Percentiles rank a stretch among this genome's conserved stretches.
Evolutionary conservation across 202 grass and related monocot genomes (phyloP).

Genomic region (Carex sylvatica): DNA sequence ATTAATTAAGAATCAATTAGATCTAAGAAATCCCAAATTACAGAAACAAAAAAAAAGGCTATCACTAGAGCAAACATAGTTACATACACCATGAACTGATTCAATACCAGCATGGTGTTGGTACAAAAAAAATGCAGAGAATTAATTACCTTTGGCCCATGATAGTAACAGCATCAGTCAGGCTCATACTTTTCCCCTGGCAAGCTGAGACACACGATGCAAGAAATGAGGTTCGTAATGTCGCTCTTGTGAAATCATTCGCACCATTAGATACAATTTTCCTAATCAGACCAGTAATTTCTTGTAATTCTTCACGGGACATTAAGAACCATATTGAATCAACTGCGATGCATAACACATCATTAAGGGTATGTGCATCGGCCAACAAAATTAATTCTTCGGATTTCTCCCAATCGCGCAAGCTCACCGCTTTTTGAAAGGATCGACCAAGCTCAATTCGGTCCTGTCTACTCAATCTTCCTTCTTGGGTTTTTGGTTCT

Average conservation of each 20-base stretch:
- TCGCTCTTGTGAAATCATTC: constrained; percentile 84
- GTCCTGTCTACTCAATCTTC: constrained; percentile 71
- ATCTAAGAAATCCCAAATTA: not conserved
- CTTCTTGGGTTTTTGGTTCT: constrained; percentile 54
- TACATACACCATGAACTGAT: constrained; percentile 1
- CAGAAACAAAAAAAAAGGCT: not conserved
- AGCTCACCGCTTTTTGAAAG: constrained; percentile 72
- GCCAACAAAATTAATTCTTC: constrained; percentile 57
- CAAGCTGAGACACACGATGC: constrained; percentile 90
- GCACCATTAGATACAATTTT: constrained; percentile 71
- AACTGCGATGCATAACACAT: constrained; percentile 70
- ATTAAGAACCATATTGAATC: constrained; percentile 96
- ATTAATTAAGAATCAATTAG: not conserved
- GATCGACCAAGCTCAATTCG: constrained; percentile 61
- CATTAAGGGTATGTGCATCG: constrained; percentile 75
- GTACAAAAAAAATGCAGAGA: constrained; percentile 3
- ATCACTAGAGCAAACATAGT: not conserved
- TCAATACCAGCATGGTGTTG: not conserved
- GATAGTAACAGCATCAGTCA: constrained; percentile 71
- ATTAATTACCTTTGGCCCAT: constrained; percentile 90
- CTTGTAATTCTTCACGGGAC: constrained; percentile 54
- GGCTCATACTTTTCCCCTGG: constrained; percentile 63
- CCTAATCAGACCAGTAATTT: constrained; percentile 63
- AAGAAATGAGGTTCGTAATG: constrained; percentile 77
- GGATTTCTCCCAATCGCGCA: constrained; percentile 56